phyloP scores from a whole-genome alignment of 73 alveolate genomes.

The Symbiodinium pilosum region DNA sequence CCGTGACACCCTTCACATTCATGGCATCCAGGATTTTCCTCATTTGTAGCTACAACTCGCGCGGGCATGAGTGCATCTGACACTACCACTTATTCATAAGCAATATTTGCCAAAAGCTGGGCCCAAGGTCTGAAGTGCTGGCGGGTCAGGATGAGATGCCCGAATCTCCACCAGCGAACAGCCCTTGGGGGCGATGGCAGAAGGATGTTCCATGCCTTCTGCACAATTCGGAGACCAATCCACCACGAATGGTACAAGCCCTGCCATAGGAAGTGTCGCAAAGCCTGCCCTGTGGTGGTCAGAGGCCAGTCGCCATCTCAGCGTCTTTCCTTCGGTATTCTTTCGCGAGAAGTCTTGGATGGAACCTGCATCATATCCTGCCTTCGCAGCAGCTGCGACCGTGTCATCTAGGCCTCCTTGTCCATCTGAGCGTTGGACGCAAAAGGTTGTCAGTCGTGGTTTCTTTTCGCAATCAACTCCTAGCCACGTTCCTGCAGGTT shows the following conservation, averaged over 20 bases:
- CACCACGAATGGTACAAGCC: constrained; percentile 62
- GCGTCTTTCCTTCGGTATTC: constrained; percentile 67
- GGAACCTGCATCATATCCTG: constrained; percentile 38
- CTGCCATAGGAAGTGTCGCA: constrained; percentile 37
- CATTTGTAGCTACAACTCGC: background rate
- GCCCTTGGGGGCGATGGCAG: constrained; percentile 55
- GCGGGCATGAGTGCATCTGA: background rate
- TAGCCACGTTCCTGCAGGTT: constrained; percentile 21
- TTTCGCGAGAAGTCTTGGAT: constrained; percentile 39
- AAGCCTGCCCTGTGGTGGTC: constrained; percentile 39
- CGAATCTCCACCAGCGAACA: constrained; percentile 47
- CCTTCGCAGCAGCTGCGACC: background rate
- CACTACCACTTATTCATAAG: background rate
- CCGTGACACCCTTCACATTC: constrained; percentile 15
- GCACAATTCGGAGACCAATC: constrained; percentile 67
- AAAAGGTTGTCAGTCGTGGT: constrained; percentile 49
- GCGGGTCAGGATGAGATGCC: constrained; percentile 50
- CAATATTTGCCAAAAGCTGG: background rate
- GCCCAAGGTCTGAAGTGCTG: background rate
- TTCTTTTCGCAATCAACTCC: constrained; percentile 57
- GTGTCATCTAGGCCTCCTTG: background rate
- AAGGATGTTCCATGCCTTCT: constrained; percentile 35
- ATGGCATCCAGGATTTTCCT: constrained; percentile 43
- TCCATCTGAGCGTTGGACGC: constrained; percentile 41
- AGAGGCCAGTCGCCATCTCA: constrained; percentile 58